phyloP scores from a whole-genome alignment of 2,329 filamentous ascomycete species.

The Fusarium verticillioides region DNA sequence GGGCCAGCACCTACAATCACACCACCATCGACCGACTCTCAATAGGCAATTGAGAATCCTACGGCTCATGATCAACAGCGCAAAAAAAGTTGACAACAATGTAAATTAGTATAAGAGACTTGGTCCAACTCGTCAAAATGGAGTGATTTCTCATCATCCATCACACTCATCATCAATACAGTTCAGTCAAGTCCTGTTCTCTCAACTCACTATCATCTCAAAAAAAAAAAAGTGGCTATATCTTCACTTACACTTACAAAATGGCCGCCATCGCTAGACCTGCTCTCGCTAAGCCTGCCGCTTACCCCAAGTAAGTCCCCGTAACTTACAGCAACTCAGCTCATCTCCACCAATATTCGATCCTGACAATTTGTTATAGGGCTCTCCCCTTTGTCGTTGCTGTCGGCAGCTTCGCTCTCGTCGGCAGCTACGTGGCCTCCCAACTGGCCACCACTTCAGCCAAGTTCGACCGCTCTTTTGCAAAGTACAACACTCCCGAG shows the following conservation, averaged over 20 bases:
- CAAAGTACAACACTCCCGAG: constrained; percentile 52
- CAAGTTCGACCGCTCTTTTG: constrained; percentile 53
- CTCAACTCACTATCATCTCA: background rate
- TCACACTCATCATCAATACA: constrained; percentile 10
- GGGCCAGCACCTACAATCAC: constrained; percentile 29
- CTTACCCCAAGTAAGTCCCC: constrained; percentile 30
- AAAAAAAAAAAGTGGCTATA: background rate
- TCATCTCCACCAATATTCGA: background rate
- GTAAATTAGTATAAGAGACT: constrained; percentile 27
- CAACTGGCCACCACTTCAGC: constrained; percentile 49
- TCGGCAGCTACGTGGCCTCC: constrained; percentile 49
- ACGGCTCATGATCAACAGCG: constrained; percentile 14
- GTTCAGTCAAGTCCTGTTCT: background rate
- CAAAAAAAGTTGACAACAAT: background rate
- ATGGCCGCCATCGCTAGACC: constrained; percentile 31
- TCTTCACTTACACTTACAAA: constrained; percentile 32
- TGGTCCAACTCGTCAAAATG: constrained; percentile 13
- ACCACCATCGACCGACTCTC: constrained; percentile 40
- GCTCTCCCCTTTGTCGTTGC: constrained; percentile 34
- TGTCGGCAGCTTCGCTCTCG: constrained; percentile 37
- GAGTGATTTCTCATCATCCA: constrained; percentile 20
- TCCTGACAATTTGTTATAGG: constrained; percentile 16
- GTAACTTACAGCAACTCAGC: background rate
- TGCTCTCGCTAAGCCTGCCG: constrained; percentile 19
- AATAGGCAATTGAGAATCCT: constrained; percentile 24